A percentile compares a stretch with the other conserved stretches of the same genome.
These are phyloP conservation scores for Paracoccidioides lutzii DNA, from an alignment of 2,329 filamentous ascomycete species.

Conservation along the genomic window DNA sequence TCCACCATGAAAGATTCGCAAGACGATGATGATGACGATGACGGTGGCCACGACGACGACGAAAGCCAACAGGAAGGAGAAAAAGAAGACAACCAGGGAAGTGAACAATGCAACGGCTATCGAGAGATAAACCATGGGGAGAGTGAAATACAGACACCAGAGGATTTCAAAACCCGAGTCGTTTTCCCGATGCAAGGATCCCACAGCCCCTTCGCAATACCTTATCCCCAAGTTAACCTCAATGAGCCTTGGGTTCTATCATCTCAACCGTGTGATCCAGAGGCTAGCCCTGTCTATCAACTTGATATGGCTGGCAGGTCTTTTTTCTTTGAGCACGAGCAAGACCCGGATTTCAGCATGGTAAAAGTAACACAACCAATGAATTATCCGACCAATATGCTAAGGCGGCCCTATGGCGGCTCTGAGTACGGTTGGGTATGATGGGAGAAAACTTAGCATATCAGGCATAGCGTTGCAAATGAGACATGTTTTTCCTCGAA, in stretches of 20 bases:
- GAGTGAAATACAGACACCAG: conserved; percentile 1
- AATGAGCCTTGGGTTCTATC: neutral
- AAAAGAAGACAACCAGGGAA: neutral
- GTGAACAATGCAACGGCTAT: neutral
- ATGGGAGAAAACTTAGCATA: conserved; percentile 24
- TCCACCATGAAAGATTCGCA: conserved; percentile 38
- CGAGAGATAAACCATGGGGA: neutral
- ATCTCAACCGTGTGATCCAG: neutral
- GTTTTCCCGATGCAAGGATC: neutral
- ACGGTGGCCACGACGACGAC: conserved; percentile 30
- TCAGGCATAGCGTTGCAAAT: conserved; percentile 4
- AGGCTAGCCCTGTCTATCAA: neutral
- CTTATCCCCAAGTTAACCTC: neutral
- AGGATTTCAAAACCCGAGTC: neutral
- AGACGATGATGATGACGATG: conserved; percentile 38
- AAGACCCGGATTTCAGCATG: conserved; percentile 1
- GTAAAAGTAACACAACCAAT: neutral
- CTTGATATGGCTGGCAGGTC: conserved; percentile 6
- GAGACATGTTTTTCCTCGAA: neutral
- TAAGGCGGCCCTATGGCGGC: neutral
- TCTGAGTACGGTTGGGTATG: conserved; percentile 1
- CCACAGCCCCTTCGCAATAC: neutral
- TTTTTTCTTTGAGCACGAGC: conserved; percentile 13
- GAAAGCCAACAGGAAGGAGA: conserved; percentile 42
- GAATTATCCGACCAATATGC: conserved; percentile 2